Percentiles rank a stretch among this genome's conserved stretches.
These are phyloP conservation scores for Priceomyces melissophilus DNA, from an alignment of 805 yeast species.

Conservation along the genomic window DNA sequence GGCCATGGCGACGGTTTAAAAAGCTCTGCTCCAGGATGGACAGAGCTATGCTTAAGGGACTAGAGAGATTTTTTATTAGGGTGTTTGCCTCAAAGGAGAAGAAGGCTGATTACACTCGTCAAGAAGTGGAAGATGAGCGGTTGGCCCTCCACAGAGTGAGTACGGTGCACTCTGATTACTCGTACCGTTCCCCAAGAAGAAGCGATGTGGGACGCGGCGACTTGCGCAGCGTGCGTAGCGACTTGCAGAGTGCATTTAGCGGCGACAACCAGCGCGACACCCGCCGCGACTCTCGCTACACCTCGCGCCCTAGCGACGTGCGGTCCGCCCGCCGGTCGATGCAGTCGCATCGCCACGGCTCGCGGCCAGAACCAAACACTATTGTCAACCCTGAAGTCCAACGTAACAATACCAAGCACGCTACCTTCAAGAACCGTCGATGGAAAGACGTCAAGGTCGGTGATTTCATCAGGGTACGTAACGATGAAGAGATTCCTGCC, in stretches of 20 bases:
- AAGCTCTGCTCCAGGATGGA: slow-evolving; percentile 46
- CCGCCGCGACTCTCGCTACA: slow-evolving; percentile 2
- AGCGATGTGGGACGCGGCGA: neutral
- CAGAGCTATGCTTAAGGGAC: slow-evolving; percentile 11
- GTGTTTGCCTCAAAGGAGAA: slow-evolving; percentile 23
- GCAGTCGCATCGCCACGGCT: slow-evolving; percentile 6
- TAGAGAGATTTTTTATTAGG: slow-evolving; percentile 19
- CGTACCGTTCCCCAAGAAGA: slow-evolving; percentile 8
- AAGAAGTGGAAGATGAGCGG: slow-evolving; percentile 22
- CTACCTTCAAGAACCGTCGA: slow-evolving; percentile 42
- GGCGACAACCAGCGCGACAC: neutral
- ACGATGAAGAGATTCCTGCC: slow-evolving; percentile 79
- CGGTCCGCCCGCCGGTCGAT: slow-evolving; percentile 5
- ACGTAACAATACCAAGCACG: slow-evolving; percentile 1
- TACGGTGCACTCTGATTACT: slow-evolving; percentile 34
- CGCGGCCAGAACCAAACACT: slow-evolving; percentile 15
- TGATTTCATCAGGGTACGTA: slow-evolving; percentile 64
- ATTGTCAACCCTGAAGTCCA: slow-evolving; percentile 18
- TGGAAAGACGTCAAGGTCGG: slow-evolving; percentile 78
- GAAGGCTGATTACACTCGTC: slow-evolving; percentile 24
- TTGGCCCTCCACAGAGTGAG: slow-evolving; percentile 33
- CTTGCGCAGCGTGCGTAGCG: too few species aligned
- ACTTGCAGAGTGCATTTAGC: too few species aligned
- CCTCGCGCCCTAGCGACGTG: neutral
- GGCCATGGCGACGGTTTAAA: slow-evolving; percentile 67